Evolutionary conservation across 345 rosid species (phyloP), one percentile per base, ranked within the genome.

Genomic region (Citrus sinensis): DNA sequence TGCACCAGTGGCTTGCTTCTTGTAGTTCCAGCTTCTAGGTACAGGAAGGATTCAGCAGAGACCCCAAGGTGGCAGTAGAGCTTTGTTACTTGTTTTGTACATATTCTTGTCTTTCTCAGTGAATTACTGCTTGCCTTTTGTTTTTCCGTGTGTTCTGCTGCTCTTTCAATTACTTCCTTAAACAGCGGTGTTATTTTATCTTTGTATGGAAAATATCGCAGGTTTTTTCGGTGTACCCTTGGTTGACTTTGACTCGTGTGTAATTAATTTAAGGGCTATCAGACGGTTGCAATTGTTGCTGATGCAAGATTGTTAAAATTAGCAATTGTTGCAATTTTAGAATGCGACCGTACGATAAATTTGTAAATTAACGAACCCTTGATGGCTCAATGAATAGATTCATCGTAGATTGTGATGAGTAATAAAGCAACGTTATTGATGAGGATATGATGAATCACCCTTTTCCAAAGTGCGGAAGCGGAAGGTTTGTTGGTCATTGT

Each of bases 1-100:
- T 67, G 67, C 56, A 20, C 39, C n/a, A 34, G 29, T 62, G 61
- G 40, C 42, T 71, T 61, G 76, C 78, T 32, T 83, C 20, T 54
- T 60, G 68, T 78, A 59, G 65, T 70, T 54, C 42, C 56, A 73
- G 30, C 34, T 46, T 39, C 59, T 68, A 66, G 71, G 49, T 74
- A 78, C 62, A 72, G 64, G 79, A 37, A 62, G 70, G 39, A 63
- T 54, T 59, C 58, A 63, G 61, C 25, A 64, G 72, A 71, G 73
- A 83, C 64, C 61, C 37, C 30, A 59, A 59, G 25, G 27, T 16
- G 60, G 42, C 67, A 67, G 51, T 42, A 24, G 73, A 49, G 34
- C 63, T 70, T 69, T n/a, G 35, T 46, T 73, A 11, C 71, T 73
- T 78, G 60, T 39, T 63, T 24, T 62, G 75, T 71, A 7, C 42